Percentiles rank a stretch among this genome's conserved stretches.
Evolutionary conservation across 306 rosid species (phyloP).

Genomic region (Quercus parvula): DNA sequence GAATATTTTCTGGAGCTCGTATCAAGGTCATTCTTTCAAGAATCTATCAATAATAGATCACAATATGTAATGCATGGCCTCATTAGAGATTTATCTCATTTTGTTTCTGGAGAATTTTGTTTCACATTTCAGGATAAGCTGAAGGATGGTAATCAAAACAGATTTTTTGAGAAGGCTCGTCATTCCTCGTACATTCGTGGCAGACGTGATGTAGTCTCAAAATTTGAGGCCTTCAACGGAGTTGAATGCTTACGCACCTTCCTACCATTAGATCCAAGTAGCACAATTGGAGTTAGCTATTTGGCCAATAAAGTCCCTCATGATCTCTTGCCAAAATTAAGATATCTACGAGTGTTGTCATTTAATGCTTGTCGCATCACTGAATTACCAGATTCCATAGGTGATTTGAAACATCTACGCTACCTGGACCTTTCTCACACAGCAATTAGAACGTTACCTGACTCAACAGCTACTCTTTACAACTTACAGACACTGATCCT

Average conservation of each 20-base stretch:
- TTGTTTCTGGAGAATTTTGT: conserved; percentile 32
- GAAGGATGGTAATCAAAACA: background rate
- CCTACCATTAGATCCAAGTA: conserved; percentile 30
- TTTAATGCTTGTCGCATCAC: conserved; percentile 29
- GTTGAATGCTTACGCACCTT: conserved; percentile 27
- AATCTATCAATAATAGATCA: background rate
- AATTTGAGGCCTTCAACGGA: conserved; percentile 24
- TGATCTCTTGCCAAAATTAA: conserved; percentile 22
- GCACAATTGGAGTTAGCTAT: conserved; percentile 25
- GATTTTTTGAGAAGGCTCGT: conserved; percentile 26
- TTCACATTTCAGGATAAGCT: conserved; percentile 19
- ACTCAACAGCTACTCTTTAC: conserved; percentile 21
- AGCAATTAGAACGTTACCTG: conserved; percentile 25
- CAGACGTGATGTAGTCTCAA: conserved; percentile 20
- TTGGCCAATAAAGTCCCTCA: conserved; percentile 26
- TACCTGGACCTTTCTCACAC: conserved; percentile 33
- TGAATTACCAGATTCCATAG: conserved; percentile 25
- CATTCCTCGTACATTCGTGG: conserved; percentile 30
- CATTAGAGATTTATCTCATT: conserved; percentile 26
- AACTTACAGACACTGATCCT: conserved; percentile 32
- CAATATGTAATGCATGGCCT: conserved; percentile 22
- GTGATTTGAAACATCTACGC: conserved; percentile 25
- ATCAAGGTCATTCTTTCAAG: conserved; percentile 29
- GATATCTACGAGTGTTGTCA: conserved; percentile 26
- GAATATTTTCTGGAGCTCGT: conserved; percentile 35